Conservation (phyloP, 352 stramenopile species). For the Pythium rishiriense region DNA sequence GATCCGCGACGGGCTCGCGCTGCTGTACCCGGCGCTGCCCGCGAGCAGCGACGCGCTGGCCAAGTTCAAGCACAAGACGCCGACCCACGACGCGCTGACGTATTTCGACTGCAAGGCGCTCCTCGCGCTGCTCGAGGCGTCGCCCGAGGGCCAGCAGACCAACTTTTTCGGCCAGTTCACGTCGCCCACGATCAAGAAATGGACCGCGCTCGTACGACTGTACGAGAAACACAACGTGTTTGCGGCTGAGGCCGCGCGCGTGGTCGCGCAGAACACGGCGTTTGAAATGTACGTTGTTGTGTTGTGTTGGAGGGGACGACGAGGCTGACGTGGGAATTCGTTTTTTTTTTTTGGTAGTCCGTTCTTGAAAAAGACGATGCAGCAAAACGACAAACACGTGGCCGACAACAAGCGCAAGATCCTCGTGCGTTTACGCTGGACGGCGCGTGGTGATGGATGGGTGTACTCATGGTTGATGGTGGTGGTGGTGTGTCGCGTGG, state of each 20-base stretch:
- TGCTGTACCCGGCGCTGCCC: constrained; percentile 57
- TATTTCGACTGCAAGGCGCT: constrained; percentile 84
- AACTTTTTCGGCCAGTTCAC: constrained; percentile 87
- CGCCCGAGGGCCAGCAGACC: constrained; percentile 54
- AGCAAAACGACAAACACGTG: constrained; percentile 82
- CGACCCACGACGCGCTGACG: constrained; percentile 55
- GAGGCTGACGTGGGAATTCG: background rate
- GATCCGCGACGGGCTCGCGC: constrained; percentile 57
- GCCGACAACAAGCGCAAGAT: constrained; percentile 82
- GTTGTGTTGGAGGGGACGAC: too few species aligned
- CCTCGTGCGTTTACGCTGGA: constrained; percentile 34
- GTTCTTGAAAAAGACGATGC: constrained; percentile 73
- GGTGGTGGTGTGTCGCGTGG: too few species aligned
- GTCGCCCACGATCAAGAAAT: constrained; percentile 71
- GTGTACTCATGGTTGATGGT: too few species aligned
- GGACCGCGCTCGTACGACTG: constrained; percentile 58
- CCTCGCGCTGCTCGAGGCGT: constrained; percentile 55
- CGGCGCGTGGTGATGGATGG: background rate
- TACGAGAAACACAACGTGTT: constrained; percentile 86
- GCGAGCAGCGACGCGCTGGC: constrained; percentile 41
- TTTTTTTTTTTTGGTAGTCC: constrained; percentile 36
- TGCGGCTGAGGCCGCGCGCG: constrained; percentile 64
- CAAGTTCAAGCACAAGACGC: constrained; percentile 47
- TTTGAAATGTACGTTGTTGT: constrained; percentile 65
- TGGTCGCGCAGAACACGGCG: constrained; percentile 71